phyloP scores from a whole-genome alignment of 768 basidiomycete species.

The Chalciporus piperatus region DNA sequence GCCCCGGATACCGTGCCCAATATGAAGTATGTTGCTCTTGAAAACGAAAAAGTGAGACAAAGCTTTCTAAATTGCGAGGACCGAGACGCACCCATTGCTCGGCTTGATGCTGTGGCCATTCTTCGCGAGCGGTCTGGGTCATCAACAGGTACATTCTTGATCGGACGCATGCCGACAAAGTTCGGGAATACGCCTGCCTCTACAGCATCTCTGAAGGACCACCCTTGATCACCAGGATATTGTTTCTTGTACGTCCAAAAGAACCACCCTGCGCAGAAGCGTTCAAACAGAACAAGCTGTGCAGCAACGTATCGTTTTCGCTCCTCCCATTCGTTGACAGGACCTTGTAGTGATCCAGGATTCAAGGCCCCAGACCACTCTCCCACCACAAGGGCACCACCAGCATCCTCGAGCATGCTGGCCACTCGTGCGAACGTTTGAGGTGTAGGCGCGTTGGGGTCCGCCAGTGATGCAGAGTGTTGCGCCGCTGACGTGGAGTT shows the following conservation, averaged over 20 bases:
- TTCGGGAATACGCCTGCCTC: conserved; percentile 59
- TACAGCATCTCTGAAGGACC: conserved; percentile 68
- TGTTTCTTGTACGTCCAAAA: conserved; percentile 86
- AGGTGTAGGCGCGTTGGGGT: conserved; percentile 38
- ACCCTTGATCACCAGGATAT: conserved; percentile 61
- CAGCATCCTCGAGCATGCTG: conserved; percentile 33
- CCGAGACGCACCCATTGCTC: conserved; percentile 33
- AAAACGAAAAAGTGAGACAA: conserved; percentile 9
- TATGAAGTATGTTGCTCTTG: conserved; percentile 40
- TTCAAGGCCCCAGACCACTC: conserved; percentile 82
- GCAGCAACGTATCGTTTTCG: conserved; percentile 53
- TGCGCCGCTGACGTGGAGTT: conserved; percentile 47
- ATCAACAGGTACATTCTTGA: conserved; percentile 15
- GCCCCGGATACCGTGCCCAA: conserved; percentile 48
- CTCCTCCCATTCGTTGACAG: conserved; percentile 40
- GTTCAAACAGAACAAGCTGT: conserved; percentile 65
- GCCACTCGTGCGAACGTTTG: conserved; percentile 40
- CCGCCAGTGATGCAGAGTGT: conserved; percentile 50
- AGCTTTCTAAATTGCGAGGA: conserved; percentile 13
- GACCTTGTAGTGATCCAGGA: conserved; percentile 54
- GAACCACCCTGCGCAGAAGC: conserved; percentile 68
- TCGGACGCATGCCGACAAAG: conserved; percentile 42
- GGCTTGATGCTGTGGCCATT: conserved; percentile 29
- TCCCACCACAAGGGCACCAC: conserved; percentile 62
- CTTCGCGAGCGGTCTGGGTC: conserved; percentile 19